phyloP scores from a whole-genome alignment of 139 green algal species.

The Spirogloea muscicola region DNA sequence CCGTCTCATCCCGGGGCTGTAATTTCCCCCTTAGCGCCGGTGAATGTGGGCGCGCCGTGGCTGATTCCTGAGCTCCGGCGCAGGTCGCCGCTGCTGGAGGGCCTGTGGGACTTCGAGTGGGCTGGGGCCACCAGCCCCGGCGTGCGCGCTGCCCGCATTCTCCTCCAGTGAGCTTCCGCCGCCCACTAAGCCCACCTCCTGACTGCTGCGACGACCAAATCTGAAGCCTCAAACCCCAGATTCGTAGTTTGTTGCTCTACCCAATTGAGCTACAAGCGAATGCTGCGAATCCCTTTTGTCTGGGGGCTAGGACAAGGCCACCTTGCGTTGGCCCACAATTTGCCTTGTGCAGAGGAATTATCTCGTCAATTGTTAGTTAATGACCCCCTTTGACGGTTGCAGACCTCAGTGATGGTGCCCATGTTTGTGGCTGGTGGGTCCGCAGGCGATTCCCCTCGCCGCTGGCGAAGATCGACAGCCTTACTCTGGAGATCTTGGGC shows the following conservation, averaged over 20 bases:
- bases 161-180: constrained; percentile 16
- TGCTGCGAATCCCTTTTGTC: neutral
- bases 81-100: constrained; percentile 40
- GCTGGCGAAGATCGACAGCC: constrained; percentile 20
- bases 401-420: neutral
- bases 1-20: too few species aligned
- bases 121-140: constrained; percentile 28
- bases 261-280: neutral
- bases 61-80: too few species aligned
- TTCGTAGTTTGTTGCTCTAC: neutral
- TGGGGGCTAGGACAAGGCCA: neutral
- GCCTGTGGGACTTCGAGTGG: constrained; percentile 40
- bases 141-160: constrained; percentile 11
- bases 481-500: constrained; percentile 27
- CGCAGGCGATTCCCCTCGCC: constrained; percentile 12
- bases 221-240: too few species aligned
- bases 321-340: neutral
- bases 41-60: too few species aligned
- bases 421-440: neutral
- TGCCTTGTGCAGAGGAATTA: neutral
- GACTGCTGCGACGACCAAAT: too few species aligned
- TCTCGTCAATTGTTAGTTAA: neutral
- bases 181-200: too few species aligned
- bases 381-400: neutral
- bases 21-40: too few species aligned